phyloP scores from a whole-genome alignment of 805 yeast species.

The Cyberlindnera meyerae region DNA sequence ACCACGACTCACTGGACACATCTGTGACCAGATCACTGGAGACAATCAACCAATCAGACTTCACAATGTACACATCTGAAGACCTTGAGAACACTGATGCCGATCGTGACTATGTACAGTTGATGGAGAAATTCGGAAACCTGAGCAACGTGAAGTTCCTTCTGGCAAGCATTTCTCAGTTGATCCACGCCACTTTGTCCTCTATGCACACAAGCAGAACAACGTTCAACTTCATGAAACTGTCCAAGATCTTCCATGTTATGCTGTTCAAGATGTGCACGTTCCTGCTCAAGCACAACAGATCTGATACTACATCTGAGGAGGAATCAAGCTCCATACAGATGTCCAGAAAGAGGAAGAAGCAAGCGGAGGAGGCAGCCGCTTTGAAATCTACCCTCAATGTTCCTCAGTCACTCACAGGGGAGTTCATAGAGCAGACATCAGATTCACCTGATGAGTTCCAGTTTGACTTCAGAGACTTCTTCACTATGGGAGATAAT shows the following conservation, averaged over 20 bases:
- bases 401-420: no score
- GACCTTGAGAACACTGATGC: conserved; percentile 12
- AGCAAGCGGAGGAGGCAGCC: no score
- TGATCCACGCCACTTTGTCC: conserved; percentile 8
- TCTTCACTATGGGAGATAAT: conserved; percentile 9
- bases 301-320: conserved; percentile 2
- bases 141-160: conserved; percentile 10
- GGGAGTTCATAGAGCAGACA: no score
- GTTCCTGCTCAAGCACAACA: conserved; percentile 8
- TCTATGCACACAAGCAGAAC: conserved; percentile 11
- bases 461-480: conserved; percentile 12
- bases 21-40: conserved; percentile 3
- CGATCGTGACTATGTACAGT: conserved; percentile 7
- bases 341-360: no score
- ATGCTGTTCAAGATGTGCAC: conserved; percentile 11
- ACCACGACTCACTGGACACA: conserved; percentile 4
- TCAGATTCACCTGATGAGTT: neutral
- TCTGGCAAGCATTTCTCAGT: conserved; percentile 7
- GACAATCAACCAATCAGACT: conserved; percentile 5
- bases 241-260: conserved; percentile 16
- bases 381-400: no score
- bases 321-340: no score
- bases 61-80: conserved; percentile 3
- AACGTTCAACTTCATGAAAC: conserved; percentile 14
- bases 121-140: conserved; percentile 7